Conservation (phyloP, 2,329 filamentous ascomycete species). For the Mycogone perniciosa region DNA sequence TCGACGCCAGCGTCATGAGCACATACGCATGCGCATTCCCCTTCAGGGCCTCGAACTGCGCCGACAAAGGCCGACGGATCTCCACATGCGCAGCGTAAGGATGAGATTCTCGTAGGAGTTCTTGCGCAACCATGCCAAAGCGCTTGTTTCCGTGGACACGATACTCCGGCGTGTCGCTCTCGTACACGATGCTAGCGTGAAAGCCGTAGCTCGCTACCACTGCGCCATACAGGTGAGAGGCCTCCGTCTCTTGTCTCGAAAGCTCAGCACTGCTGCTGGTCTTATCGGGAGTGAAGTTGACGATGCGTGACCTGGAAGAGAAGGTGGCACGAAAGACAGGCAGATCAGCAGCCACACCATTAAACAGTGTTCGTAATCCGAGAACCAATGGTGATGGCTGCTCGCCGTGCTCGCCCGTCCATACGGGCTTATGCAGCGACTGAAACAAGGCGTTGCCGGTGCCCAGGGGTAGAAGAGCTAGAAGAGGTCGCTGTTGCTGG, state of each 20-base stretch:
- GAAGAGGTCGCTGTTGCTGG: slow-evolving; percentile 30
- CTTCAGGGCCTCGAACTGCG: slow-evolving; percentile 21
- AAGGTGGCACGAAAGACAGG: slow-evolving; percentile 59
- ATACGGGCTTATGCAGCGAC: slow-evolving; percentile 53
- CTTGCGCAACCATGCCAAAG: slow-evolving; percentile 77
- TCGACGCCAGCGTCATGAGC: slow-evolving; percentile 68
- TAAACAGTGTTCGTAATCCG: slow-evolving; percentile 52
- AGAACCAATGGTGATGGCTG: slow-evolving; percentile 36
- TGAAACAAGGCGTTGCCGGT: slow-evolving; percentile 61
- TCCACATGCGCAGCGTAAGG: slow-evolving; percentile 42
- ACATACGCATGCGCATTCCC: slow-evolving; percentile 64
- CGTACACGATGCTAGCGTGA: slow-evolving; percentile 81
- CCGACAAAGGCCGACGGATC: slow-evolving; percentile 19
- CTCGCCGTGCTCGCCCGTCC: slow-evolving; percentile 27
- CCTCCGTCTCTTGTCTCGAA: slow-evolving; percentile 25
- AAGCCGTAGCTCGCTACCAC: slow-evolving; percentile 89
- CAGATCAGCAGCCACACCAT: slow-evolving; percentile 47
- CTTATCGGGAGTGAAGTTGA: slow-evolving; percentile 27
- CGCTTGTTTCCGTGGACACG: slow-evolving; percentile 69
- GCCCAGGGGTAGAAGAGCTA: slow-evolving; percentile 54
- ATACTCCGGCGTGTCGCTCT: slow-evolving; percentile 80
- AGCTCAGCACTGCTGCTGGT: neutral
- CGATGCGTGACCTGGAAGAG: slow-evolving; percentile 48
- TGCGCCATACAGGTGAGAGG: slow-evolving; percentile 56
- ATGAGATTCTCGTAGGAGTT: slow-evolving; percentile 56